These are phyloP conservation scores for Xylaria palmicola DNA, from an alignment of 495 filamentous ascomycete species.

Conservation along the genomic window DNA sequence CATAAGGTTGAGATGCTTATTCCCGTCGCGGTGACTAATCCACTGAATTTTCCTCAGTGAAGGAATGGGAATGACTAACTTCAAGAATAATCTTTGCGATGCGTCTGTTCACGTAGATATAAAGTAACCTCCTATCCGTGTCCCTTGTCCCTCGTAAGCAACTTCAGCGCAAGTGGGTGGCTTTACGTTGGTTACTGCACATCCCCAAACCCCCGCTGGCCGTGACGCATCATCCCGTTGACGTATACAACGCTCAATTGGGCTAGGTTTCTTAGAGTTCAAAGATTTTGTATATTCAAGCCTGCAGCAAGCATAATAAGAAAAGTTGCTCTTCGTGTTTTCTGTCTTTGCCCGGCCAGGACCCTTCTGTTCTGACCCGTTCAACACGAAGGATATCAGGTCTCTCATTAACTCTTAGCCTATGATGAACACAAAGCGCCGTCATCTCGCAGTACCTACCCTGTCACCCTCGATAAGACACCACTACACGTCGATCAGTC, in stretches of 20 bases:
- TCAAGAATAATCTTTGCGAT: background rate
- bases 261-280: background rate
- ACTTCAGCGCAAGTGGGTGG: too few species aligned
- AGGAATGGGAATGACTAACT: background rate
- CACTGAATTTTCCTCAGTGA: background rate
- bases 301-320: background rate
- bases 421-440: conserved; percentile 9
- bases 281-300: conserved; percentile 1
- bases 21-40: background rate
- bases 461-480: background rate
- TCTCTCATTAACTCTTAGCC: background rate
- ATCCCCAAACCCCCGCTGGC: background rate
- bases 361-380: background rate
- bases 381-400: background rate
- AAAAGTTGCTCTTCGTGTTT: background rate
- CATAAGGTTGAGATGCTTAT: background rate
- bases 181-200: background rate
- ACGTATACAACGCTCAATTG: background rate
- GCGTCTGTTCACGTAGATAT: background rate
- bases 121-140: background rate
- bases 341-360: background rate
- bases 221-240: background rate
- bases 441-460: background rate
- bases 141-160: too few species aligned
- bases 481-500: background rate